Base-by-base conservation (phyloP, 2,329 filamentous ascomycete species). In the Didymella keratinophila region DNA sequence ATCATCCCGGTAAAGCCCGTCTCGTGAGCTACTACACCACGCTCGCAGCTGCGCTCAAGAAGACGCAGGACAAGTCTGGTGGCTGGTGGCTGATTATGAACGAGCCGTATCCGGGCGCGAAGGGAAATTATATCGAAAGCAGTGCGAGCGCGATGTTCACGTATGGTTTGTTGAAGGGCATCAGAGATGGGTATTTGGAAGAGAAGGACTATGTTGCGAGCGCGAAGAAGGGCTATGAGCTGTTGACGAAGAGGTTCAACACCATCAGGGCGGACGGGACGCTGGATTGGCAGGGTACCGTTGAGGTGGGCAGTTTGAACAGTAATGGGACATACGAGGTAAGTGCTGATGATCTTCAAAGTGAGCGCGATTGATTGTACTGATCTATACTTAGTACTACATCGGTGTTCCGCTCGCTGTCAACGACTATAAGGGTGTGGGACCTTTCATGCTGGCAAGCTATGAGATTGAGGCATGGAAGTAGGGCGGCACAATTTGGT, bases 51-150 rank as follows among this genome's bases (percentile, higher is more conserved):
- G 78, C 78, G 0, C 62, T 83, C 0, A 75, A 76, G 39, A 61
- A 60, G 12, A 71, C 76, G 0, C 78, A 78, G 14, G 79, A 82
- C 51, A 60, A 63, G 0, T 72, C 69, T 1, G 81, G 82, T 0
- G 83, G 81, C 2, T 87, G 84, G 83, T 86, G 83, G 82, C 71
- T 85, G 49, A 75, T 86, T 37, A 82, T 86, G 78, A 79, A 78
- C 58, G 75, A 79, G 58, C 68, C 76, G 18, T 80, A 81, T 51
- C 77, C 67, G 1, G 66, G 67, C 4, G 61, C 43, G 18, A 64
- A 78, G 47, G 83, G 83, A 0, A 87, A 87, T 67, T 87, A 83
- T 67, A 80, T 87, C 45, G 83, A 87, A 73, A 82, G 81, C 28
- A 84, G 83, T 23, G 84, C 79, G n/a, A 80, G 80, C 3, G 83